These are phyloP conservation scores for Cladosporium sp. DNA, from an alignment of 2,329 filamentous ascomycete genomes.

Conservation along the genomic window DNA sequence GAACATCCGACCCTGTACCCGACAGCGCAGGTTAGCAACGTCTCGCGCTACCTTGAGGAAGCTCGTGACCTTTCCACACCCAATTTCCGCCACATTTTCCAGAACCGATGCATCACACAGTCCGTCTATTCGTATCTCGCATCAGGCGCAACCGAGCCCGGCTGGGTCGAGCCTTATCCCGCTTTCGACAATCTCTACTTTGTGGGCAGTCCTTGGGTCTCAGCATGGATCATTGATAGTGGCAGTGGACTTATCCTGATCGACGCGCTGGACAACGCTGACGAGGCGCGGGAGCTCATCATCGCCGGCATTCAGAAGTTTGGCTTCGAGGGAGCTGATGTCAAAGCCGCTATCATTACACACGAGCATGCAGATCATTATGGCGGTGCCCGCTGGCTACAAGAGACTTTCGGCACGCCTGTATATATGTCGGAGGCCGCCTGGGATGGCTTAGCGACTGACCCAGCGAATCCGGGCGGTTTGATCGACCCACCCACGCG, in stretches of 20 bases:
- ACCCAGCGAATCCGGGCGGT: conserved; percentile 1
- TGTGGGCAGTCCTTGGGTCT: conserved; percentile 17
- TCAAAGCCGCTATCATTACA: conserved; percentile 16
- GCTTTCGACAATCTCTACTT: conserved; percentile 18
- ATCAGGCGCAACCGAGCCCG: conserved; percentile 1
- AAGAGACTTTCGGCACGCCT: conserved; percentile 12
- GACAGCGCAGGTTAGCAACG: conserved; percentile 12
- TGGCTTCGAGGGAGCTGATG: conserved; percentile 15
- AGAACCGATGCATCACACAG: conserved; percentile 14
- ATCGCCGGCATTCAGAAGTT: conserved; percentile 12
- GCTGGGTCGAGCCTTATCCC: conserved; percentile 15
- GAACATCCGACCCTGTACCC: not conserved
- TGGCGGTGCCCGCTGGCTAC: conserved; percentile 15
- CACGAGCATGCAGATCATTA: conserved; percentile 19
- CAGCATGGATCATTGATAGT: conserved; percentile 18
- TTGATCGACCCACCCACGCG: not conserved
- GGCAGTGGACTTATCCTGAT: conserved; percentile 17
- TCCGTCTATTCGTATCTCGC: conserved; percentile 14
- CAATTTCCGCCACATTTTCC: conserved; percentile 15
- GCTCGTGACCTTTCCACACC: conserved; percentile 8
- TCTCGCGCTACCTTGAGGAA: conserved; percentile 14
- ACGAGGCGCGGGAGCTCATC: conserved; percentile 14
- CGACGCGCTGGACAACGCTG: conserved; percentile 16
- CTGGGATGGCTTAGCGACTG: conserved; percentile 11
- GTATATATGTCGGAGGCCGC: conserved; percentile 13